Conservation (phyloP, 2,329 filamentous ascomycete genomes). For the Ophiostoma sp. region DNA sequence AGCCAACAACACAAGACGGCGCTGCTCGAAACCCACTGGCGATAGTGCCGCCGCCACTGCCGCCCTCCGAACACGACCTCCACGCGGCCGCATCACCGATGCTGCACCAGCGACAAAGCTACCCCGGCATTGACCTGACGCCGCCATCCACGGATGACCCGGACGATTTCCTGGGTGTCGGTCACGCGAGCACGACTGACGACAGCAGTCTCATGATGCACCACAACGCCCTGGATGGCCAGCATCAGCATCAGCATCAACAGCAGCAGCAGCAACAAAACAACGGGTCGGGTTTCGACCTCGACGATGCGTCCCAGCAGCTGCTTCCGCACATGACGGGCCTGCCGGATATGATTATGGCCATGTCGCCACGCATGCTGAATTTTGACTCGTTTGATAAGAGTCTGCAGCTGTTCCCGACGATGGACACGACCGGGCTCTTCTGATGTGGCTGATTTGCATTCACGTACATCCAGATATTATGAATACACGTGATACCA, state of each 20-base stretch:
- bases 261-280: conserved; percentile 6
- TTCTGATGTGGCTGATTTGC: neutral
- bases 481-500: no score
- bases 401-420: conserved; percentile 28
- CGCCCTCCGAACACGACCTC: neutral
- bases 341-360: conserved; percentile 25
- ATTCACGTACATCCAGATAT: no score
- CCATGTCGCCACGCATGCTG: conserved; percentile 27
- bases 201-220: neutral
- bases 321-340: conserved; percentile 23
- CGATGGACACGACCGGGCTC: conserved; percentile 25
- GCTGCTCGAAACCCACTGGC: neutral
- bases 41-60: neutral
- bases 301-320: conserved; percentile 18
- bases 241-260: neutral
- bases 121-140: conserved; percentile 18
- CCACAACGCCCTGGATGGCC: neutral
- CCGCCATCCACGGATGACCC: conserved; percentile 18
- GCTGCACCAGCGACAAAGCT: conserved; percentile 11
- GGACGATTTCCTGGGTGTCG: conserved; percentile 17
- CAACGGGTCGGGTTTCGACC: no score
- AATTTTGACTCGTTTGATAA: conserved; percentile 28
- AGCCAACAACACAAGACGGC: neutral
- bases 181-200: neutral
- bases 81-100: neutral